These are phyloP conservation scores for Jacaranda copaia DNA, from an alignment of 257 asterid genomes.

Conservation along the genomic window DNA sequence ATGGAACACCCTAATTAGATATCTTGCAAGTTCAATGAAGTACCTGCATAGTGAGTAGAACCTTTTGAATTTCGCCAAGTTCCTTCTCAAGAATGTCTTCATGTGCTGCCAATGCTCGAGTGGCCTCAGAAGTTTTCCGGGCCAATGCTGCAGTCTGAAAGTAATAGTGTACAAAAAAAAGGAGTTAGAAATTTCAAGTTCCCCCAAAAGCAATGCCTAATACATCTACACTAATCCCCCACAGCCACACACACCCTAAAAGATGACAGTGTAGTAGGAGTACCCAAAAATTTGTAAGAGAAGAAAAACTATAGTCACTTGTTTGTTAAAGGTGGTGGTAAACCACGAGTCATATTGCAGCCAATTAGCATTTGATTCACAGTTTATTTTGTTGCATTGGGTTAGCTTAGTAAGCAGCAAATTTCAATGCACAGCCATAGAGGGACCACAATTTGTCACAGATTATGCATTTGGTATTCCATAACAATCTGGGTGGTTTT, in stretches of 20 bases:
- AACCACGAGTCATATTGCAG: not conserved
- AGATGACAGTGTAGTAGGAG: not conserved
- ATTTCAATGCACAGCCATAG: too few species aligned
- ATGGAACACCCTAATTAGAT: not conserved
- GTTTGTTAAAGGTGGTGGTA: not conserved
- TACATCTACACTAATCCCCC: not conserved
- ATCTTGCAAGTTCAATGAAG: not conserved
- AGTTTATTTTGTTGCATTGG: not conserved
- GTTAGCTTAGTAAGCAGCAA: not conserved
- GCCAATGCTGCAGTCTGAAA: conserved; percentile 78
- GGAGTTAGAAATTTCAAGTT: conserved; percentile 19
- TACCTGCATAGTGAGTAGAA: conserved; percentile 97
- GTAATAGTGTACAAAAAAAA: conserved; percentile 1
- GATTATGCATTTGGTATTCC: not conserved
- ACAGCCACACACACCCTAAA: not conserved
- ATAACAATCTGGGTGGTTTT: not conserved
- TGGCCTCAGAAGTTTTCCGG: conserved; percentile 84
- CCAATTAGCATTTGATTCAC: not conserved
- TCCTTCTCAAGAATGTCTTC: conserved; percentile 79
- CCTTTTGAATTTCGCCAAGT: conserved; percentile 82
- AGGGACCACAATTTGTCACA: not conserved
- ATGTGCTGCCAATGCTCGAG: conserved; percentile 79
- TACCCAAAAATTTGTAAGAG: not conserved
- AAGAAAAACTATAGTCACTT: not conserved
- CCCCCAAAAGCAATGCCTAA: conserved; percentile 10